Evolutionary conservation across 495 filamentous ascomycete genomes (phyloP).

Genomic region (Penicillium arizonense): DNA sequence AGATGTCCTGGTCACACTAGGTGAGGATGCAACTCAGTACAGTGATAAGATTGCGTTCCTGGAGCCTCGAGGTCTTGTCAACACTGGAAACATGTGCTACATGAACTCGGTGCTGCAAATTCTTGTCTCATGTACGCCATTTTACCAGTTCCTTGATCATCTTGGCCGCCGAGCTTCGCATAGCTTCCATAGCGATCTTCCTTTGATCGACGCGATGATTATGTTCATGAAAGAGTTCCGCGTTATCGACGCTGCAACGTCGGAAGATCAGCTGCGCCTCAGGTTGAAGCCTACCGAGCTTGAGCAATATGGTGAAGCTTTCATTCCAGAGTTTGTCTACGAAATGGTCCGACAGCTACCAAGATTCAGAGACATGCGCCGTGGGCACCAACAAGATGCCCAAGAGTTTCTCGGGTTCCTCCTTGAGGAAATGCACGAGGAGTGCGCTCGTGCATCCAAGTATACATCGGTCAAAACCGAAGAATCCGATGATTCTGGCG

Average conservation of each 20-base stretch:
- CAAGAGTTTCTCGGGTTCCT: slow-evolving; percentile 96
- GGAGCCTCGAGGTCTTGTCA: slow-evolving; percentile 91
- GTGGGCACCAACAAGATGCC: slow-evolving; percentile 96
- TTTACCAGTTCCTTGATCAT: slow-evolving; percentile 90
- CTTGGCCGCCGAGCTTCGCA: slow-evolving; percentile 78
- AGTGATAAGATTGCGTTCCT: slow-evolving; percentile 73
- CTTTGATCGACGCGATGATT: slow-evolving; percentile 91
- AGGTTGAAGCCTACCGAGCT: slow-evolving; percentile 78
- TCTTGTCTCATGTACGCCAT: slow-evolving; percentile 86
- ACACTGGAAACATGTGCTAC: slow-evolving; percentile 99
- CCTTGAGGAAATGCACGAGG: slow-evolving; percentile 88
- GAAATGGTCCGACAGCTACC: slow-evolving; percentile 83
- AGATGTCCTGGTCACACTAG: slow-evolving; percentile 68
- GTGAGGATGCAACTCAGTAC: slow-evolving; percentile 54
- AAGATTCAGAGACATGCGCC: slow-evolving; percentile 87
- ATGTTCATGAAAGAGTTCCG: slow-evolving; percentile 95
- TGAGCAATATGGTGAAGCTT: slow-evolving; percentile 87
- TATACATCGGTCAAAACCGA: slow-evolving; percentile 43
- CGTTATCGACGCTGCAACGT: slow-evolving; percentile 73
- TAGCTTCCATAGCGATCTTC: slow-evolving; percentile 93
- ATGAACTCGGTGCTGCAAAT: slow-evolving; percentile 99
- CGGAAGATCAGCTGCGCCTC: slow-evolving; percentile 68
- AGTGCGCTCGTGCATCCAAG: slow-evolving; percentile 77
- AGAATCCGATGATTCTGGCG: slow-evolving; percentile 38
- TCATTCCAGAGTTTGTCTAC: slow-evolving; percentile 94